A percentile compares a stretch with the other conserved stretches of the same genome.
Conservation (phyloP, 2,329 filamentous ascomycete genomes). For the Didymosphaeria variabile region DNA sequence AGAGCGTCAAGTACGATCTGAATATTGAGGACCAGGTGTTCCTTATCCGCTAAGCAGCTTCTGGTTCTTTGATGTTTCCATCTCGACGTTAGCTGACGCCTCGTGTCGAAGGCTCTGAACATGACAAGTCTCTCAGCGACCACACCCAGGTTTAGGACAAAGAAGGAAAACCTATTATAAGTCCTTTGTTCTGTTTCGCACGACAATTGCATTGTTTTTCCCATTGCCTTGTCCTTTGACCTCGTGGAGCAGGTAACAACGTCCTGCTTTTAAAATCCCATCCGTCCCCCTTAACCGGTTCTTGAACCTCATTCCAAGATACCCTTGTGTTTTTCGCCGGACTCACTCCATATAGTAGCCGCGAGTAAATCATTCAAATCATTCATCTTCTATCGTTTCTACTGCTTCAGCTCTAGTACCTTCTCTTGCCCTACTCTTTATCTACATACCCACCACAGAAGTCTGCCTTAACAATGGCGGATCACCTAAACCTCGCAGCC, state of each 20-base stretch:
- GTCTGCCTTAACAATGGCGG: neutral
- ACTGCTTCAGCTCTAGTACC: neutral
- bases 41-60: conserved; percentile 1
- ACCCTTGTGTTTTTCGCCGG: neutral
- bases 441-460: neutral
- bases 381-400: neutral
- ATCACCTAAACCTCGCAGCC: neutral
- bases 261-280: neutral
- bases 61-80: neutral
- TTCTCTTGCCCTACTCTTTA: neutral
- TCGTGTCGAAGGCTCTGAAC: neutral
- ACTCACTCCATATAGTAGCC: neutral
- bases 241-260: neutral
- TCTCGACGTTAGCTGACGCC: neutral
- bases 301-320: neutral
- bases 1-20: neutral
- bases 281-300: neutral
- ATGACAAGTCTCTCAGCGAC: neutral
- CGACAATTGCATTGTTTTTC: neutral
- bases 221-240: neutral
- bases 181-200: neutral
- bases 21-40: conserved; percentile 17
- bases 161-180: neutral
- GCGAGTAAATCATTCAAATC: too few species aligned
- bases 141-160: neutral